Evolutionary conservation across 2,329 filamentous ascomycete genomes (phyloP), one percentile per base, ranked within the genome.

Genomic region (Claviceps maximensis): DNA sequence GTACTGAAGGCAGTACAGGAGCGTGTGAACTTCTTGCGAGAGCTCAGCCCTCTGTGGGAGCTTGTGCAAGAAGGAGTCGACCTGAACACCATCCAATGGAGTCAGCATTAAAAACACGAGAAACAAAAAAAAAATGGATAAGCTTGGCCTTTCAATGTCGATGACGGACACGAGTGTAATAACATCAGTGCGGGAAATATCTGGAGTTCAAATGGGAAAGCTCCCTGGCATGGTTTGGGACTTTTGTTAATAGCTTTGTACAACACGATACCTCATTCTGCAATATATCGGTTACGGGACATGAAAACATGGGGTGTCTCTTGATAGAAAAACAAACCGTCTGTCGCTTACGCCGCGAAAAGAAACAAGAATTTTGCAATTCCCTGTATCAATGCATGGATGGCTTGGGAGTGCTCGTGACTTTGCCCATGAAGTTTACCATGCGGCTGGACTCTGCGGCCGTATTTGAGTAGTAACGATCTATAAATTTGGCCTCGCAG

Each of bases 41-140:
- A 98, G 73, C 75, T 98, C 59, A 96, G 90, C 67, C 93, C 93
- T 41, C 73, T 98, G 54, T 98, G 93, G 93, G 93, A 98, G 71
- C 73, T 98, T 58, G 93, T 98, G 13, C 93, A 98, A 72, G 93
- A 98, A 69, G 93, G 93, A 17, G 81, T 98, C 58, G 93, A 95
- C 65, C 73, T 98, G 60, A 87, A 94, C 71, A 95, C 89, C 45
- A 98, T 98, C 63, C 85, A 98, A 72, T 98, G 93, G 93, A 95
- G 87, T 67, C 90, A 96, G 74, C 93, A 98, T 70, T 97, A 75
- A 79, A 55, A 7, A 19, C 4, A 40, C 8, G 13, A 13, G 13
- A 19, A 13, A 13, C 6, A 10, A 79, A 55, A 7, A 23, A 4
- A 40, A 19, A 8, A 13, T 13, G 13, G 45, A 10, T 29, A 36